Percentiles rank a stretch among this genome's conserved stretches.
Conservation (phyloP, 345 rosid genomes). For the Isatis tinctoria region DNA sequence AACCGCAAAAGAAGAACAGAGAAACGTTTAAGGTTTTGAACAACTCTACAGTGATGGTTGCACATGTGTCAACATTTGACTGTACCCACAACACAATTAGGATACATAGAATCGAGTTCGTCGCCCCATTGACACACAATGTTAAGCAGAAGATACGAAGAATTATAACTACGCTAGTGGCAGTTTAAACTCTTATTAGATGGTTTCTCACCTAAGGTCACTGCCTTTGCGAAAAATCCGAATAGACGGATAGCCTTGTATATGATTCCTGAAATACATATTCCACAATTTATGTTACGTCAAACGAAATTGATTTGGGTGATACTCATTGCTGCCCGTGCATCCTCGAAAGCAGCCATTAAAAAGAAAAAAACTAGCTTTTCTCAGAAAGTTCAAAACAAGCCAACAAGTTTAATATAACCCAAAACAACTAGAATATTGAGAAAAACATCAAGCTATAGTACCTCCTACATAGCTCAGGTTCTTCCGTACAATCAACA, state of each 20-base stretch:
- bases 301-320: background rate
- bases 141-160: background rate
- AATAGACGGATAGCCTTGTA: conserved; percentile 97
- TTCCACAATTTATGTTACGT: background rate
- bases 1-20: background rate
- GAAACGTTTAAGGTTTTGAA: background rate
- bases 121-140: background rate
- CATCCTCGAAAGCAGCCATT: background rate
- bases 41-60: background rate
- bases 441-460: conserved; percentile 8
- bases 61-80: conserved; percentile 19
- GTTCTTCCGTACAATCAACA: conserved; percentile 84
- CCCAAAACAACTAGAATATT: conserved; percentile 4
- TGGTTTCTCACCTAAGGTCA: conserved; percentile 62
- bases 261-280: conserved; percentile 61
- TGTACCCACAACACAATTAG: conserved; percentile 1
- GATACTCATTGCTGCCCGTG: background rate
- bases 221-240: conserved; percentile 97
- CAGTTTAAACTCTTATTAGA: conserved; percentile 7
- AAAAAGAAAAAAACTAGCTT: background rate
- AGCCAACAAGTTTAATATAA: background rate
- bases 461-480: conserved; percentile 80
- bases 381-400: conserved; percentile 10
- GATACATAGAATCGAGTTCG: background rate
- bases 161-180: background rate